Evolutionary conservation across 225 moss, liverwort and hornwort species (phyloP).

Genomic region (Marchantia paleacea): DNA sequence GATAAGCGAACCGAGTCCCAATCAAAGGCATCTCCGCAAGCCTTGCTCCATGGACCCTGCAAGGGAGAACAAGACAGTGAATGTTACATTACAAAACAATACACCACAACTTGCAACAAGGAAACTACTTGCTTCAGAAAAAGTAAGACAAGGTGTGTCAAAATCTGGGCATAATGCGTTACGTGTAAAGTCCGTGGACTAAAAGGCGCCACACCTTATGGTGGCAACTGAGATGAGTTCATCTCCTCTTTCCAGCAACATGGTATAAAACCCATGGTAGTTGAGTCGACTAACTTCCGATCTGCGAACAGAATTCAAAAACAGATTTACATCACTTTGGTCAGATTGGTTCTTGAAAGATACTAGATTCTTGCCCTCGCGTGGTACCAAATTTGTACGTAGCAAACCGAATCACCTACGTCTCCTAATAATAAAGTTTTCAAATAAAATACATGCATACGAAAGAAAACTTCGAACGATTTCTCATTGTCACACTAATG

Average conservation of each 20-base stretch:
- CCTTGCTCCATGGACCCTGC: conserved; percentile 76
- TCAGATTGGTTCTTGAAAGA: background rate
- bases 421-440: too few species aligned
- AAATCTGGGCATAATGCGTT: background rate
- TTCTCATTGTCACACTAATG: too few species aligned
- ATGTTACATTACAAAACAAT: background rate
- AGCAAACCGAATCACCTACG: too few species aligned
- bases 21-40: conserved; percentile 91
- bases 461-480: too few species aligned
- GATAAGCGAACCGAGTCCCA: conserved; percentile 88
- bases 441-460: too few species aligned
- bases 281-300: conserved; percentile 80
- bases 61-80: background rate
- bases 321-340: background rate
- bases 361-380: too few species aligned
- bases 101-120: background rate
- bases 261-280: conserved; percentile 80
- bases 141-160: background rate
- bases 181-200: background rate
- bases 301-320: conserved; percentile 28
- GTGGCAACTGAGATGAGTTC: conserved; percentile 94
- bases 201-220: conserved; percentile 54
- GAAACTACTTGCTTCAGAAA: background rate
- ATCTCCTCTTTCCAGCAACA: conserved; percentile 84
- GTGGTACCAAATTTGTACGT: too few species aligned